Evolutionary conservation across 208 protist genomes (phyloP), one percentile per base, ranked within the genome.

Genomic region (Zelonia costaricensis): DNA sequence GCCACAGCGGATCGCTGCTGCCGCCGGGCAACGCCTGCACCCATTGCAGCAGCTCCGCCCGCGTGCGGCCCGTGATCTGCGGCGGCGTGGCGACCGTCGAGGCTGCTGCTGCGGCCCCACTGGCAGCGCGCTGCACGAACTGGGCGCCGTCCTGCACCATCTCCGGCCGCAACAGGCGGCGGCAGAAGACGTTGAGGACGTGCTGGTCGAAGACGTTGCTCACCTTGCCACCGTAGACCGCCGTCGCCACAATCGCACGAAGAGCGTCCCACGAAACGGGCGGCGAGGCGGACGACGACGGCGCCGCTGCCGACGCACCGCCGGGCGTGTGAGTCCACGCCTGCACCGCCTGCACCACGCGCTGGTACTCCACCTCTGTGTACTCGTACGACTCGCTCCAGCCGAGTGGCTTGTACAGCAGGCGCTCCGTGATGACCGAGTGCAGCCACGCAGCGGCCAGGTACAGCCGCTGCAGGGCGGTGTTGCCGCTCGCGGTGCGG

Each of bases 301-400:
- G 43, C 44, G 53, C 57, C n/a, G 48, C 44, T 35, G n/a, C 35
- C 28, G 6, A 8, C 28, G 33, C 27, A 43, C n/a, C 22, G 92
- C 46, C 20, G 95, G 60, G 22, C 6, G 39, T 25, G 23, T n/a
- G n/a, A n/a, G 63, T 62, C 97, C 97, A 99, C 23, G 82, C 76
- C 55, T 98, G 88, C 23, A 99, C 76, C 7, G 94, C 86, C 30
- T 97, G 84, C 12, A 98, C 47, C 7, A 98, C 93, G 39, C 89
- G 93, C 35, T 85, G 77, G 40, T 98, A 91, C 77, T 99, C 98
- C 12, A 89, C 89, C 38, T 99, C 97, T 55, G 86, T 98, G 82
- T 99, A 99, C 80, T 99, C 98, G 84, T 99, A 99, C 5, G 52
- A 53, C 82, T 99, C 97, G 23, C 86, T 94, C 98, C 99, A 99